phyloP scores from a whole-genome alignment of 83 land plant genomes.

The Isoetes engelmannii region DNA sequence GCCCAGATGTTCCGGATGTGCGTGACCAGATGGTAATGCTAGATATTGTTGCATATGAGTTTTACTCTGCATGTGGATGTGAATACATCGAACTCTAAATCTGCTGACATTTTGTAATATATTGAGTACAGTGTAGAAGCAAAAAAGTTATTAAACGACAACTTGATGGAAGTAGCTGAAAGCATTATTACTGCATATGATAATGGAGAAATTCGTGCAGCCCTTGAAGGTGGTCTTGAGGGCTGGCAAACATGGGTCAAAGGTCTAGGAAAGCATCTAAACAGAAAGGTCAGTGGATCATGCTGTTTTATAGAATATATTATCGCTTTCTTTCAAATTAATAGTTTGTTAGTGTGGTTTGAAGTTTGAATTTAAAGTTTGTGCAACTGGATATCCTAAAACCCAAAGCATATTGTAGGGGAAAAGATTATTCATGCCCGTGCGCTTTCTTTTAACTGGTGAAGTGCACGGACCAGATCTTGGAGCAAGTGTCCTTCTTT shows the following conservation, averaged over 20 bases:
- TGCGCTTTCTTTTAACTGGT: constrained; percentile 77
- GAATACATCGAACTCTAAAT: no score
- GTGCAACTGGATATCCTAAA: neutral
- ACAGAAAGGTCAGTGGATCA: constrained; percentile 67
- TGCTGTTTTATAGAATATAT: neutral
- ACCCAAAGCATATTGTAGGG: constrained; percentile 44
- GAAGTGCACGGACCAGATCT: constrained; percentile 85
- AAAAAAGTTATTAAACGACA: constrained; percentile 65
- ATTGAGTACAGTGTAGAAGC: constrained; percentile 50
- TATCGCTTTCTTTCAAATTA: neutral
- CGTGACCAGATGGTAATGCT: no score
- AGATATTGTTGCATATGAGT: no score
- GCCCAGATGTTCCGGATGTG: no score
- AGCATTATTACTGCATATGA: constrained; percentile 66
- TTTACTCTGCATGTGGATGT: no score
- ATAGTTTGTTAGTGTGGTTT: neutral
- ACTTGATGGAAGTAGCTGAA: constrained; percentile 64
- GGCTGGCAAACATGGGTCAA: constrained; percentile 94
- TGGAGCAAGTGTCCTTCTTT: constrained; percentile 44
- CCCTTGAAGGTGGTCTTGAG: constrained; percentile 64
- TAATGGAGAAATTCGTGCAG: constrained; percentile 59
- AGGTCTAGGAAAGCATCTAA: constrained; percentile 67
- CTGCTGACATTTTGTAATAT: neutral
- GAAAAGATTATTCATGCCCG: constrained; percentile 88
- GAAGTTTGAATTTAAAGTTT: neutral